phyloP scores from a whole-genome alignment of 2,329 filamentous ascomycete genomes.

The Gliomastix tumulicola region DNA sequence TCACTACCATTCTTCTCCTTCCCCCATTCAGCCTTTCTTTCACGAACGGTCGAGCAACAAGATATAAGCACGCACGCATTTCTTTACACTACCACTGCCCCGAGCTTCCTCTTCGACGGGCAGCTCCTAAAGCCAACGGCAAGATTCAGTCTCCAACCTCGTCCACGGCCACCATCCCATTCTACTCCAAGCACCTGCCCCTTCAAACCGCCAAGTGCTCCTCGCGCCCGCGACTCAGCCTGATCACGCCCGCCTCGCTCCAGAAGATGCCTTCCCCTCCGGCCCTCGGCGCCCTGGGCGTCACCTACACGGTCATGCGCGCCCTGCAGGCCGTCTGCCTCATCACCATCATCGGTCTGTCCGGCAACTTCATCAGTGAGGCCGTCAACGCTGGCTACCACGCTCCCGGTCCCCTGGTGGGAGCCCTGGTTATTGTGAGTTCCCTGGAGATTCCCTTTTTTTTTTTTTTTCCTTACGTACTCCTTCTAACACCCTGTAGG shows the following conservation, averaged over 20 bases:
- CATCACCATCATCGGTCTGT: constrained; percentile 71
- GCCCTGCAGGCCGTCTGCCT: constrained; percentile 65
- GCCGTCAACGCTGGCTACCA: constrained; percentile 61
- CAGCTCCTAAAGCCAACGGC: constrained; percentile 9
- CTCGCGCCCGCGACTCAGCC: constrained; percentile 32
- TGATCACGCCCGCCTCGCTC: constrained; percentile 25
- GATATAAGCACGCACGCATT: too few species aligned
- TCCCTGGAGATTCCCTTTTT: too few species aligned
- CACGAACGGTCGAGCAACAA: too few species aligned
- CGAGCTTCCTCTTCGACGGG: constrained; percentile 27
- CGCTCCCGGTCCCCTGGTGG: constrained; percentile 67
- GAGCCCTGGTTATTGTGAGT: constrained; percentile 73
- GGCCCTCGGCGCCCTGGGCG: constrained; percentile 65
- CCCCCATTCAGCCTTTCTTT: background rate
- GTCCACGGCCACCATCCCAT: constrained; percentile 20
- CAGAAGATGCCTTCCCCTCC: constrained; percentile 37
- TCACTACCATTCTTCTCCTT: background rate
- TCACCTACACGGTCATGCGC: constrained; percentile 70
- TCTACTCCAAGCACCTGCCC: constrained; percentile 33
- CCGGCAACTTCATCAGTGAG: constrained; percentile 72
- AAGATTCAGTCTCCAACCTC: constrained; percentile 25
- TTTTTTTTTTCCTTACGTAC: too few species aligned
- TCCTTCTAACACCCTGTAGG: constrained; percentile 41
- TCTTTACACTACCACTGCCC: too few species aligned
- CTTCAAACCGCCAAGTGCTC: constrained; percentile 29